Conservation (phyloP, 805 yeast species). For the Cyberlindnera mrakii region DNA sequence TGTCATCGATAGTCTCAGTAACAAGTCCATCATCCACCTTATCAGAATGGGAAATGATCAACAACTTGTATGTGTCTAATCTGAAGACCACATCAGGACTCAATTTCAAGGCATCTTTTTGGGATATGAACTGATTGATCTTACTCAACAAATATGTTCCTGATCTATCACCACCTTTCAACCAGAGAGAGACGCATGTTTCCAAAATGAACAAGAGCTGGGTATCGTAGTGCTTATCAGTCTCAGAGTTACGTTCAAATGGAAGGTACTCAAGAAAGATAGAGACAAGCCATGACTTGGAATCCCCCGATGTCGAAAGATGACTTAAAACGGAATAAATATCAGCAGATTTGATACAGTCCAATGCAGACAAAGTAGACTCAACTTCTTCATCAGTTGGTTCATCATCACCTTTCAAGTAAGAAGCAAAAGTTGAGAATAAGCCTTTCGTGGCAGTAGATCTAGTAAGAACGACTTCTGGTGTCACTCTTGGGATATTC, state of each 20-base stretch:
- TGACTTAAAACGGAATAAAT: slow-evolving; percentile 50
- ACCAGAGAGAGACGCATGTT: slow-evolving; percentile 23
- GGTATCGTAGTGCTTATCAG: slow-evolving; percentile 20
- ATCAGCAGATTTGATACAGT: slow-evolving; percentile 72
- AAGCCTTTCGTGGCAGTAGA: slow-evolving; percentile 67
- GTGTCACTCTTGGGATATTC: slow-evolving; percentile 53
- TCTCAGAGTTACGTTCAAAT: slow-evolving; percentile 23
- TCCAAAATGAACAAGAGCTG: slow-evolving; percentile 41
- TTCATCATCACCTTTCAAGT: slow-evolving; percentile 90
- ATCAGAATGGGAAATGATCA: slow-evolving; percentile 26
- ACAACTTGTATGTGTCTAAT: slow-evolving; percentile 44
- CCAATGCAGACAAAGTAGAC: slow-evolving; percentile 72
- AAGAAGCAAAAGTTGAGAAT: slow-evolving; percentile 88
- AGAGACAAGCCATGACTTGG: slow-evolving; percentile 19
- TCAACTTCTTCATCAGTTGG: slow-evolving; percentile 94
- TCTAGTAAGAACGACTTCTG: slow-evolving; percentile 60
- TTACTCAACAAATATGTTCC: slow-evolving; percentile 1
- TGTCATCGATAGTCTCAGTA: slow-evolving; percentile 5
- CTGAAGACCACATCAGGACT: slow-evolving; percentile 27
- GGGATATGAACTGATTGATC: slow-evolving; percentile 16
- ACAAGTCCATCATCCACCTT: slow-evolving; percentile 1
- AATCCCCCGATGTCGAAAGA: slow-evolving; percentile 22
- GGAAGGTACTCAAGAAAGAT: slow-evolving; percentile 32
- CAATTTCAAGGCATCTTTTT: slow-evolving; percentile 24
- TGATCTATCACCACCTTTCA: neutral